Conservation (phyloP, 2,329 filamentous ascomycete genomes). For the Penicillium expansum region DNA sequence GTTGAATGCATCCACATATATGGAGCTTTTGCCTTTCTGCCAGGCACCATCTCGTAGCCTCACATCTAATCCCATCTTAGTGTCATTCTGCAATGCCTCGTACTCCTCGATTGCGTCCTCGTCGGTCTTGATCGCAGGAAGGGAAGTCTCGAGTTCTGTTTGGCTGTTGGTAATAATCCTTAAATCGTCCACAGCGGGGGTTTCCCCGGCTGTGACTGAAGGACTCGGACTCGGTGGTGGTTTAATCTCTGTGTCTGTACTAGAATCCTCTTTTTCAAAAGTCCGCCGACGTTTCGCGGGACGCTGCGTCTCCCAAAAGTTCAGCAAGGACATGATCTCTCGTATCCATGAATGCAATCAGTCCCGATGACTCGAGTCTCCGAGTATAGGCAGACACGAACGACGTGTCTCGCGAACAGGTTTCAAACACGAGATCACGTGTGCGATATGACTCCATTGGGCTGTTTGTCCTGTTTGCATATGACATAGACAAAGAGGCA, state of each 20-base stretch:
- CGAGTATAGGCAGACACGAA: not conserved
- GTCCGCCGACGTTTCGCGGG: conserved; percentile 34
- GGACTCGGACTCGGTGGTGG: conserved; percentile 21
- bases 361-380: not conserved
- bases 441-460: conserved; percentile 16
- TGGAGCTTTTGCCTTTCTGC: conserved; percentile 76
- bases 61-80: conserved; percentile 44
- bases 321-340: conserved; percentile 35
- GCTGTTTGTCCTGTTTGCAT: conserved; percentile 26
- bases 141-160: conserved; percentile 68
- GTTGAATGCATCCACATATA: conserved; percentile 98
- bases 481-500: not conserved
- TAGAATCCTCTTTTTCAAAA: conserved; percentile 11
- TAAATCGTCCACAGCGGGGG: conserved; percentile 31
- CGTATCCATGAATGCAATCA: conserved; percentile 12
- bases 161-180: conserved; percentile 38
- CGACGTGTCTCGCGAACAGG: conserved; percentile 22
- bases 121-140: conserved; percentile 66
- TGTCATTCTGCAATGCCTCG: conserved; percentile 60
- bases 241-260: conserved; percentile 4
- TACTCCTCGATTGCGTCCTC: conserved; percentile 76
- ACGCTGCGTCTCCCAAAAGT: conserved; percentile 38
- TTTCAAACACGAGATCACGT: conserved; percentile 33
- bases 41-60: conserved; percentile 61
- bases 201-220: conserved; percentile 39